A percentile compares a stretch with the other conserved stretches of the same genome.
These are phyloP conservation scores for Smallanthus sonchifolius DNA, from an alignment of 129 eudicot species.

Conservation along the genomic window DNA sequence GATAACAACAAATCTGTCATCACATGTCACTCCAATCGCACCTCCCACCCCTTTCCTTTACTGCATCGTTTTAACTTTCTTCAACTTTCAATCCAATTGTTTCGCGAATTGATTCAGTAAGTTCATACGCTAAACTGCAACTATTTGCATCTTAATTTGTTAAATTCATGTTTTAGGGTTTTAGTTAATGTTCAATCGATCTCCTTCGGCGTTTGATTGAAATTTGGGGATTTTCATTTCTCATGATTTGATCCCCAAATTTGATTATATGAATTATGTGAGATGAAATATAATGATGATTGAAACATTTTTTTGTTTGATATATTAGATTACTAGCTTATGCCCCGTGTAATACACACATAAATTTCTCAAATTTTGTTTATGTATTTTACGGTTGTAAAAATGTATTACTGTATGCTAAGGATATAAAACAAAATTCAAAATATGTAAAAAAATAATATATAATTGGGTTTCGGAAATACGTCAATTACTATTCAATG, in stretches of 20 bases:
- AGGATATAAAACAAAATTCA: no score
- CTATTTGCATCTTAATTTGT: neutral
- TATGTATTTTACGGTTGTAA: no score
- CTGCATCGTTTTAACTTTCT: neutral
- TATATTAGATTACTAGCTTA: no score
- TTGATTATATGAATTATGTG: neutral
- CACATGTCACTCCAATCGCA: conserved; percentile 2
- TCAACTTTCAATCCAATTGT: neutral
- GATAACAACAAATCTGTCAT: conserved; percentile 27
- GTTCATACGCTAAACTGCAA: neutral
- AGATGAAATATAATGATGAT: neutral
- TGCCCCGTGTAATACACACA: no score
- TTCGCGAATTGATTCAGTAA: neutral
- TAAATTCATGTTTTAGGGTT: neutral
- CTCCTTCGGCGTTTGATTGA: neutral
- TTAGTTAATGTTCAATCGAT: neutral
- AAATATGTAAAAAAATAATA: no score
- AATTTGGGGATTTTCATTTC: conserved; percentile 4
- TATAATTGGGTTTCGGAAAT: no score
- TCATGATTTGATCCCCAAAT: neutral
- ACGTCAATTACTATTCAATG: no score
- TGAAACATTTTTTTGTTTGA: neutral
- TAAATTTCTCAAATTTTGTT: no score
- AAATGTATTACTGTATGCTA: no score
- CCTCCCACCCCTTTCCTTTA: neutral